Evolutionary conservation across 106 monocot species (phyloP).

Genomic region (Allium sativum): DNA sequence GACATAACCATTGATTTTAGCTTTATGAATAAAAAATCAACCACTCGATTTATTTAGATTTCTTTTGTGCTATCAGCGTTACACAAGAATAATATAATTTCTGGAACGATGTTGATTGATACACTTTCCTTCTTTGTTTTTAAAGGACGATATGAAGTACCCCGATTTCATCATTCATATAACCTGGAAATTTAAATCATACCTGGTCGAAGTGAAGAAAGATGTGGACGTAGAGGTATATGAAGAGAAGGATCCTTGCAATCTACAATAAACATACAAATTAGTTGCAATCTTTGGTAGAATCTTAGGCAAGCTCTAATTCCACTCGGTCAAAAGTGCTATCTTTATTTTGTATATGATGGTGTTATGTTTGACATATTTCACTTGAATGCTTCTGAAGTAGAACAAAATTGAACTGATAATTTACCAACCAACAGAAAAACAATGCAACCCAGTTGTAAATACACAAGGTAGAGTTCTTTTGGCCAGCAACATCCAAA

Average conservation of each 20-base stretch:
- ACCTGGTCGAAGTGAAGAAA: constrained; percentile 26
- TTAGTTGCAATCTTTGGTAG: too few relatives aligned
- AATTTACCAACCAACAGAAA: constrained; percentile 18
- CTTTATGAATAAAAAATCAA: too few relatives aligned
- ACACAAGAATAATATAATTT: too few relatives aligned
- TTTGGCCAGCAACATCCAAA: constrained; percentile 15
- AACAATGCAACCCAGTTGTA: constrained; percentile 20
- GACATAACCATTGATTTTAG: too few relatives aligned
- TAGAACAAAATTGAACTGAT: too few relatives aligned
- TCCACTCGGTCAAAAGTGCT: too few relatives aligned
- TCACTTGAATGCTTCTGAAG: too few relatives aligned
- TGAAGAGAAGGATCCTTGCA: constrained; percentile 17
- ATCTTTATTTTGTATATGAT: too few relatives aligned
- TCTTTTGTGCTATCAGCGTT: too few relatives aligned
- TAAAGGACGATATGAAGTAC: neutral
- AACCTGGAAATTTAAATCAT: neutral
- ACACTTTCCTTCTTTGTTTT: neutral
- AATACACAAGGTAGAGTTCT: constrained; percentile 16
- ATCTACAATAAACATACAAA: constrained; percentile 1
- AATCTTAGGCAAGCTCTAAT: too few relatives aligned
- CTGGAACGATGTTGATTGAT: neutral
- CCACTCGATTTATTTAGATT: too few relatives aligned
- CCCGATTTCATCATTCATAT: neutral
- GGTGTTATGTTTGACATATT: too few relatives aligned
- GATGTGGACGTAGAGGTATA: constrained; percentile 14